phyloP scores from a whole-genome alignment of 257 asterid genomes.

The Avicennia marina region DNA sequence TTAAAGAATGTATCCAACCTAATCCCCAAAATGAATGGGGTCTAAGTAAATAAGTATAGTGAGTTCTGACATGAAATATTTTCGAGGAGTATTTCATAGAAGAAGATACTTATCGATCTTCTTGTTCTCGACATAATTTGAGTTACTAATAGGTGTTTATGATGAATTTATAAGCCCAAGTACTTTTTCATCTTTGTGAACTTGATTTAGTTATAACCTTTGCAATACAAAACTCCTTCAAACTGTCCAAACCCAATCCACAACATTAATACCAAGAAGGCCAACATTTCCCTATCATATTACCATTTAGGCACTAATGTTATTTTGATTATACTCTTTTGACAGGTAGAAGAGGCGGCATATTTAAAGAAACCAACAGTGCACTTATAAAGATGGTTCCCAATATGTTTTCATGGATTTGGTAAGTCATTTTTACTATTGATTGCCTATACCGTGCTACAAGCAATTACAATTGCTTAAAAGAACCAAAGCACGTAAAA shows the following conservation, averaged over 20 bases:
- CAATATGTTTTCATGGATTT: conserved; percentile 95
- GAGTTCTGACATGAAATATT: too few relatives aligned
- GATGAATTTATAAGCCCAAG: neutral
- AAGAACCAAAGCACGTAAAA: neutral
- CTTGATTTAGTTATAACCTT: conserved; percentile 2
- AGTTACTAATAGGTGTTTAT: neutral
- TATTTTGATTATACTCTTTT: conserved; percentile 16
- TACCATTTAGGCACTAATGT: neutral
- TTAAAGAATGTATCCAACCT: too few relatives aligned
- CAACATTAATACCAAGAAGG: too few relatives aligned
- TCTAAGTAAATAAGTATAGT: too few relatives aligned
- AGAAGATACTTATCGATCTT: neutral
- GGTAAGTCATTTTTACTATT: conserved; percentile 32
- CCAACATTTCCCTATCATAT: neutral
- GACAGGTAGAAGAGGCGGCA: conserved; percentile 85
- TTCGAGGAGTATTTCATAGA: too few relatives aligned
- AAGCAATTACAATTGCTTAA: too few relatives aligned
- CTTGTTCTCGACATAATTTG: neutral
- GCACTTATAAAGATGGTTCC: conserved; percentile 83
- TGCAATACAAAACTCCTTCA: conserved; percentile 1
- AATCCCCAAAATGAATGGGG: too few relatives aligned
- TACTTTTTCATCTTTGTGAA: neutral
- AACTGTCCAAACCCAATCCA: neutral
- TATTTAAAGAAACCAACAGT: conserved; percentile 81
- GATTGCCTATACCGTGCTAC: neutral